Conservation (phyloP, 345 rosid genomes). For the Lagerstroemia speciosa region DNA sequence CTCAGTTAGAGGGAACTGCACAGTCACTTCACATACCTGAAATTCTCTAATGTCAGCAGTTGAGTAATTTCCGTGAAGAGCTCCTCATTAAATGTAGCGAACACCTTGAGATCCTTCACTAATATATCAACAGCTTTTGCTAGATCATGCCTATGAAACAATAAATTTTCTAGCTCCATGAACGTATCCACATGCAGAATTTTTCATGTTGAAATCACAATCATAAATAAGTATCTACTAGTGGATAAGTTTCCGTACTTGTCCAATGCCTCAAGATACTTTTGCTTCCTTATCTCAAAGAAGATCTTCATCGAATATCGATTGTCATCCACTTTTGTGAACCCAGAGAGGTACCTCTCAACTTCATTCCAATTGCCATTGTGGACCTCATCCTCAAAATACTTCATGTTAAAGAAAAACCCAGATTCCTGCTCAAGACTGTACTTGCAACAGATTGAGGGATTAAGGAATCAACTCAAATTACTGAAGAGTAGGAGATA, state of each 20-base stretch:
- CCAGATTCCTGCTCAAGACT: conserved; percentile 99
- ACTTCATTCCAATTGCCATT: conserved; percentile 98
- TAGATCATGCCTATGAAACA: conserved; percentile 66
- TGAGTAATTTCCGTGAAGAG: conserved; percentile 95
- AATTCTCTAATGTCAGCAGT: conserved; percentile 84
- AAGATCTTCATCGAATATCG: conserved; percentile 98
- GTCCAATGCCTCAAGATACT: conserved; percentile 97
- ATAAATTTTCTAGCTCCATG: conserved; percentile 3
- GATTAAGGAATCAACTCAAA: background rate
- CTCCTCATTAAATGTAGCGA: conserved; percentile 91
- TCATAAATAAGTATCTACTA: background rate
- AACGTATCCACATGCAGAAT: conserved; percentile 2
- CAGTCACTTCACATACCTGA: conserved; percentile 35
- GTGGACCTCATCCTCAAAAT: conserved; percentile 98
- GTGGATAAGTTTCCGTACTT: conserved; percentile 37
- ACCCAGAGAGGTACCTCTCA: conserved; percentile 94
- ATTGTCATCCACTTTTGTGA: conserved; percentile 94
- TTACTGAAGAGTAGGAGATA: background rate
- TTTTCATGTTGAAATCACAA: background rate
- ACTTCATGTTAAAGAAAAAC: conserved; percentile 95
- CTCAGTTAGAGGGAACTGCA: background rate
- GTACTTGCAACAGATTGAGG: conserved; percentile 1
- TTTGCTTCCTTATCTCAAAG: conserved; percentile 98
- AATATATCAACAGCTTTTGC: conserved; percentile 91
- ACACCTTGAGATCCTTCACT: conserved; percentile 92